A percentile compares a stretch with the other conserved stretches of the same genome.
Conservation (phyloP, 1,284 basidiomycete genomes). For the Ganoderma leucocontextum region DNA sequence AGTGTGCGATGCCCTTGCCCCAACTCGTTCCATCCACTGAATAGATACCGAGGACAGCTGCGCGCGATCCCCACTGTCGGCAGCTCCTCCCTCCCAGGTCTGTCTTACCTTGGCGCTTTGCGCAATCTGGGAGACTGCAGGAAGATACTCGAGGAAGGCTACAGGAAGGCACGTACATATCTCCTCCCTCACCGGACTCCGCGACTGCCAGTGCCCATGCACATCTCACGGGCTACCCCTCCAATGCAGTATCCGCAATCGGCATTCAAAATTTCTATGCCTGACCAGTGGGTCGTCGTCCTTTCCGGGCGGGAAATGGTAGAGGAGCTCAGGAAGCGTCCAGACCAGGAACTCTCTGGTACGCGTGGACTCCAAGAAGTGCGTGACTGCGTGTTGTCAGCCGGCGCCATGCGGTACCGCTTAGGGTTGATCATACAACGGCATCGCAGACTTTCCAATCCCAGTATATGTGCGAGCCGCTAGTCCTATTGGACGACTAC, state of each 20-base stretch:
- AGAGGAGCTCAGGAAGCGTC: not conserved
- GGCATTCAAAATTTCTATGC: slow-evolving; percentile 42
- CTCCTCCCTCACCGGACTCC: not conserved
- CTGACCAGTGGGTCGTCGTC: slow-evolving; percentile 42
- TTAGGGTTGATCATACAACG: not conserved
- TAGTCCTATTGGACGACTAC: not conserved
- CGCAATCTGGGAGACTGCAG: not conserved
- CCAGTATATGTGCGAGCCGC: not conserved
- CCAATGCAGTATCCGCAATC: slow-evolving; percentile 43
- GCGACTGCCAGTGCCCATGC: too few relatives aligned
- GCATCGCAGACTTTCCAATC: not conserved
- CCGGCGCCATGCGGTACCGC: too few relatives aligned
- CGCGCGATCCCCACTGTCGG: not conserved
- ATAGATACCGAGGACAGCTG: not conserved
- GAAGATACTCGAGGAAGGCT: not conserved
- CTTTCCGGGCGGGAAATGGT: slow-evolving; percentile 27
- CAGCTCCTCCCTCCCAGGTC: not conserved
- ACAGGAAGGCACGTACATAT: not conserved
- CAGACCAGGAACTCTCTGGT: not conserved
- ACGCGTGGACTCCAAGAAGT: not conserved
- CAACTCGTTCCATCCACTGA: too few relatives aligned
- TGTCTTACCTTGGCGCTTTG: not conserved
- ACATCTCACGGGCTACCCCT: not conserved
- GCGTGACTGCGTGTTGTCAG: too few relatives aligned
- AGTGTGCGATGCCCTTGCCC: not conserved